Percentiles rank a stretch among this genome's conserved stretches.
These are phyloP conservation scores for Malassezia cuniculi DNA, from an alignment of 1,284 basidiomycete species.

Conservation along the genomic window DNA sequence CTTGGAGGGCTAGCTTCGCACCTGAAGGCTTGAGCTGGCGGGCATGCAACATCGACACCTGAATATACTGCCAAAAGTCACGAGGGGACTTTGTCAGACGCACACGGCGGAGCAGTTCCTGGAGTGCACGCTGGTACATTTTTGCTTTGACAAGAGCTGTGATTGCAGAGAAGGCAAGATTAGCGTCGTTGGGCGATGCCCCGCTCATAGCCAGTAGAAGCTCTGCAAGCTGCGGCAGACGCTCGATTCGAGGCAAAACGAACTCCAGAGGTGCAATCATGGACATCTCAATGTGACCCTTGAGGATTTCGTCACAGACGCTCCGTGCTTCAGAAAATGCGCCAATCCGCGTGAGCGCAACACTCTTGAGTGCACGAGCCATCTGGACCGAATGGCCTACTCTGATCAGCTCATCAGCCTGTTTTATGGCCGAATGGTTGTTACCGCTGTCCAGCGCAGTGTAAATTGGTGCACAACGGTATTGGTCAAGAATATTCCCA, in stretches of 20 bases:
- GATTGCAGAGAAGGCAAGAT: constrained; percentile 8
- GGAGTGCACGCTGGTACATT: constrained; percentile 11
- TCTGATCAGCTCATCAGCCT: constrained; percentile 7
- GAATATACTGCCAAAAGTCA: constrained; percentile 11
- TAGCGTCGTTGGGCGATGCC: constrained; percentile 5
- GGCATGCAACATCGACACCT: constrained; percentile 4
- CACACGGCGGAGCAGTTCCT: constrained; percentile 4
- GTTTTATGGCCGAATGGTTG: constrained; percentile 1
- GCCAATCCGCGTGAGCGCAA: constrained; percentile 9
- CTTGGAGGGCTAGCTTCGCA: constrained; percentile 7
- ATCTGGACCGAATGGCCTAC: constrained; percentile 1
- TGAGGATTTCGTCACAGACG: not conserved
- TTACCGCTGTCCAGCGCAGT: constrained; percentile 9
- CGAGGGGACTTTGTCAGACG: not conserved
- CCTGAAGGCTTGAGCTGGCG: constrained; percentile 9
- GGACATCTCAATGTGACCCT: not conserved
- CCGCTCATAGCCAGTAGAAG: constrained; percentile 7
- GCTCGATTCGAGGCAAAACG: constrained; percentile 6
- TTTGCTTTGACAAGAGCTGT: not conserved
- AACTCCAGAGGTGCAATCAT: constrained; percentile 5
- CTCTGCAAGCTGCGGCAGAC: constrained; percentile 7
- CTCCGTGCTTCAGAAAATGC: not conserved
- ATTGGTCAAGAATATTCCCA: constrained; percentile 12
- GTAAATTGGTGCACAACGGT: constrained; percentile 9
- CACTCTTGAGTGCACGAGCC: constrained; percentile 5